These are phyloP conservation scores for Podaxis sp. DNA, from an alignment of 768 basidiomycete genomes.

Conservation along the genomic window DNA sequence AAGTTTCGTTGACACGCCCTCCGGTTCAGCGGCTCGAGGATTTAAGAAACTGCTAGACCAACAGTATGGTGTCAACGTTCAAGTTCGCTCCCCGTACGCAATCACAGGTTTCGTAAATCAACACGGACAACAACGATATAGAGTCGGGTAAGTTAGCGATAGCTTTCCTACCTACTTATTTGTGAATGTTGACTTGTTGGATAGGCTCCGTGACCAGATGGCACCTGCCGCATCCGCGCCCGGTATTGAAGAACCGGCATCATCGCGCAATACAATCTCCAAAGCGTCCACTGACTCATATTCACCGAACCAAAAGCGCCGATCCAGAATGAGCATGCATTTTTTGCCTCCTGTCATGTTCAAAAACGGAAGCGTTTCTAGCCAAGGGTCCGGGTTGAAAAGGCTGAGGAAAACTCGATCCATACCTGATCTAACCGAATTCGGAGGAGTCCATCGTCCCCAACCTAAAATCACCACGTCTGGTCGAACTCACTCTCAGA, in stretches of 20 bases:
- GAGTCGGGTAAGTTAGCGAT: constrained; percentile 62
- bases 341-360: constrained; percentile 51
- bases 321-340: constrained; percentile 72
- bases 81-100: constrained; percentile 74
- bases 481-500: constrained; percentile 74
- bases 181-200: constrained; percentile 7
- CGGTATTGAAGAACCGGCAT: constrained; percentile 51
- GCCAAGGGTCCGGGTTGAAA: constrained; percentile 35
- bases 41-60: constrained; percentile 78
- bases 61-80: constrained; percentile 60
- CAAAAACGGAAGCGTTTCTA: constrained; percentile 34
- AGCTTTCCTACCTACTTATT: not conserved
- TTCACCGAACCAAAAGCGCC: constrained; percentile 48
- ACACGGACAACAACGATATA: constrained; percentile 75
- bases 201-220: constrained; percentile 58
- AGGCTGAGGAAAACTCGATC: constrained; percentile 75
- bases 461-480: constrained; percentile 27
- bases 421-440: constrained; percentile 56
- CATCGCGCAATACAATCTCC: constrained; percentile 39
- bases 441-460: constrained; percentile 18
- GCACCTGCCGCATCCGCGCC: constrained; percentile 57
- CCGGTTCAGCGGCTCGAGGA: constrained; percentile 71
- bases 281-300: constrained; percentile 35
- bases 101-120: constrained; percentile 84
- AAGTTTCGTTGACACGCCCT: constrained; percentile 79